These are phyloP conservation scores for Xylaria sp. DNA, from an alignment of 2,329 filamentous ascomycete species.

Conservation along the genomic window DNA sequence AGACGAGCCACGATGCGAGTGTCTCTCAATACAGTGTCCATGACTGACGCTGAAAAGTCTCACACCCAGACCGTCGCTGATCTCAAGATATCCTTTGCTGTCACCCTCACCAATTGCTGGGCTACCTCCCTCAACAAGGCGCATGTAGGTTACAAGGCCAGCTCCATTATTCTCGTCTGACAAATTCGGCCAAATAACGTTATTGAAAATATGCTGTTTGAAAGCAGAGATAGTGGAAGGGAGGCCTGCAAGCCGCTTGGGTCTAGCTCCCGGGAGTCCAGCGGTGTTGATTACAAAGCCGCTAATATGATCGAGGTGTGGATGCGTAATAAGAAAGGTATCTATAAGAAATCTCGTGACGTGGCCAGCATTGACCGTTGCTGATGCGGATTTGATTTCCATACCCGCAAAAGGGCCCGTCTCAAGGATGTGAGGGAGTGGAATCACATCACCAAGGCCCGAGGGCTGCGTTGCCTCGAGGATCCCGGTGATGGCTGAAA, in stretches of 20 bases:
- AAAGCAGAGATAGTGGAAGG: slow-evolving; percentile 91
- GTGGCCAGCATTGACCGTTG: slow-evolving; percentile 82
- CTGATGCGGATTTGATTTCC: slow-evolving; percentile 71
- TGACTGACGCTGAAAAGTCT: slow-evolving; percentile 90
- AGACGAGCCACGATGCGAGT: slow-evolving; percentile 71
- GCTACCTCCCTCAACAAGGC: slow-evolving; percentile 89
- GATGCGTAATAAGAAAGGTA: slow-evolving; percentile 92
- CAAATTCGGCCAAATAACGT: slow-evolving; percentile 96
- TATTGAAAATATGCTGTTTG: slow-evolving; percentile 96
- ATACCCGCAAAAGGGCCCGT: slow-evolving; percentile 84
- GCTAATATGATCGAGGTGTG: slow-evolving; percentile 94
- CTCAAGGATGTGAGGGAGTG: slow-evolving; percentile 65
- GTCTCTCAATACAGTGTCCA: slow-evolving; percentile 83
- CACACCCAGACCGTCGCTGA: slow-evolving; percentile 88
- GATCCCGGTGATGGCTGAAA: slow-evolving; percentile 84
- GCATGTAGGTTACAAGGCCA: slow-evolving; percentile 88
- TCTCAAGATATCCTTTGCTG: slow-evolving; percentile 83
- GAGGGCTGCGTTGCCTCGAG: slow-evolving; percentile 66
- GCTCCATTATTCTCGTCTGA: slow-evolving; percentile 96
- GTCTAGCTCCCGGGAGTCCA: slow-evolving; percentile 79
- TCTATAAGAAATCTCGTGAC: slow-evolving; percentile 83
- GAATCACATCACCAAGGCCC: slow-evolving; percentile 50
- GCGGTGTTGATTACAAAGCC: slow-evolving; percentile 95
- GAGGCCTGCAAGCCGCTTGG: slow-evolving; percentile 86
- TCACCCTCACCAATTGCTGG: slow-evolving; percentile 83